These are phyloP conservation scores for Mortierella sp. DNA, from an alignment of 371 early-diverging fungal genomes.

Conservation along the genomic window DNA sequence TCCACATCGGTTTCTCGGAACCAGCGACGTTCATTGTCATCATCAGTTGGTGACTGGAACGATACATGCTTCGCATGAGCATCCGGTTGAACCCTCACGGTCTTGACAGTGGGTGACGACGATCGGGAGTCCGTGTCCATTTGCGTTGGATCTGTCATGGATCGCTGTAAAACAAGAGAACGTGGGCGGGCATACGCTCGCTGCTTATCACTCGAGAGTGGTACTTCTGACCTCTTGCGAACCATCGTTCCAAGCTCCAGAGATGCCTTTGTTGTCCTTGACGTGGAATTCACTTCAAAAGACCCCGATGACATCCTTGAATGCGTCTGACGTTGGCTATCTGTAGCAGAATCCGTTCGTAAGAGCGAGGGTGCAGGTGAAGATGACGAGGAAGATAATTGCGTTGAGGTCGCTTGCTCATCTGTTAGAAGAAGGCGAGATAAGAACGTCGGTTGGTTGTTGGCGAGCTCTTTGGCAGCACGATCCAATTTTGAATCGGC, in stretches of 20 bases:
- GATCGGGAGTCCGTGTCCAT: background rate
- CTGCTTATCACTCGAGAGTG: background rate
- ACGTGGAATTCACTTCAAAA: no score
- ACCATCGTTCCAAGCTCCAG: no score
- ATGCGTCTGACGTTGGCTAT: no score
- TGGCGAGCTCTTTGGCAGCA: conserved; percentile 5
- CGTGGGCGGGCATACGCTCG: conserved; percentile 4
- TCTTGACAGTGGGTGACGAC: no score
- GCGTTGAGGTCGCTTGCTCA: background rate
- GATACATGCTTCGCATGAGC: conserved; percentile 18
- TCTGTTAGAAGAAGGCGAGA: background rate
- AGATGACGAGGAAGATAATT: no score
- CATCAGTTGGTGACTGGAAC: conserved; percentile 1
- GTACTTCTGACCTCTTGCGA: background rate
- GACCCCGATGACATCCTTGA: no score
- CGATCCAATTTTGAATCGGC: conserved; percentile 21
- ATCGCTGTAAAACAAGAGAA: conserved; percentile 1
- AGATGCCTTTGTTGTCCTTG: no score
- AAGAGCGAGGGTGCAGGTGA: background rate
- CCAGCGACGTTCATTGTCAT: conserved; percentile 33
- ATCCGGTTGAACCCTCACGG: background rate
- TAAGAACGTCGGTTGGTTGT: background rate
- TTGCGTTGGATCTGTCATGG: conserved; percentile 24
- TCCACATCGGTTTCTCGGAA: conserved; percentile 30
- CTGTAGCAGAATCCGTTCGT: no score